Evolutionary conservation across 2,329 filamentous ascomycete genomes (phyloP), one percentile per base, ranked within the genome.

Genomic region (Exserohilum rostratum): DNA sequence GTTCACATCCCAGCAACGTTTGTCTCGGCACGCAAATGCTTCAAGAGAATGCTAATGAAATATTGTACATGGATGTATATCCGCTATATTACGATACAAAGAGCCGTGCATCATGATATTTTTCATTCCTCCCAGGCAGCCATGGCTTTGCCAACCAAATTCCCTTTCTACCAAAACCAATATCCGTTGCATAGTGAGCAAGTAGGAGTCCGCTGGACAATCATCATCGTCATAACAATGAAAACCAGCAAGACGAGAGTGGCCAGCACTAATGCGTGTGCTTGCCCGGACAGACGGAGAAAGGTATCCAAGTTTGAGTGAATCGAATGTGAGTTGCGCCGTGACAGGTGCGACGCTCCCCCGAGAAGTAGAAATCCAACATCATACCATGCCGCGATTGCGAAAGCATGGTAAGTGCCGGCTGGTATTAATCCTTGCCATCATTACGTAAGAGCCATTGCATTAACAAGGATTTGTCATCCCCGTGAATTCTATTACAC

Each of bases 401-500:
- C n/a, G 15, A 17, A 30, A 35, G 18, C 17, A 31, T 31, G 30
- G 31, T 40, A 61, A 44, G 65, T 54, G 60, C 44, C 65, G 62
- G 39, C n/a, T 64, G 61, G 62, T 62, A 42, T 31, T 53, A 35
- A 17, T 35, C 33, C 15, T 30, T 11, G 42, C 35, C n/a, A n/a
- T 27, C 11, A 34, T 39, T 29, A 34, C 25, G 22, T 39, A 47
- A 29, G 31, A 33, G 13, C 46, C 12, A 12, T 27, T 11, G 25
- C 18, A 18, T 52, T 46, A 33, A 43, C 39, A 22, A 27, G n/a
- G 43, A 12, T 46, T 58, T 11, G 18, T 18, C 31, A n/a, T 37
- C 33, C 22, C 22, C 35, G 7, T 29, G 22, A 12, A 20, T 30
- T 6, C 20, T 25, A 53, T 62, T 68, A 74, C 22, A 74, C 61